Conservation (phyloP, 352 stramenopile genomes). For the Thraustochytrium striatum region DNA sequence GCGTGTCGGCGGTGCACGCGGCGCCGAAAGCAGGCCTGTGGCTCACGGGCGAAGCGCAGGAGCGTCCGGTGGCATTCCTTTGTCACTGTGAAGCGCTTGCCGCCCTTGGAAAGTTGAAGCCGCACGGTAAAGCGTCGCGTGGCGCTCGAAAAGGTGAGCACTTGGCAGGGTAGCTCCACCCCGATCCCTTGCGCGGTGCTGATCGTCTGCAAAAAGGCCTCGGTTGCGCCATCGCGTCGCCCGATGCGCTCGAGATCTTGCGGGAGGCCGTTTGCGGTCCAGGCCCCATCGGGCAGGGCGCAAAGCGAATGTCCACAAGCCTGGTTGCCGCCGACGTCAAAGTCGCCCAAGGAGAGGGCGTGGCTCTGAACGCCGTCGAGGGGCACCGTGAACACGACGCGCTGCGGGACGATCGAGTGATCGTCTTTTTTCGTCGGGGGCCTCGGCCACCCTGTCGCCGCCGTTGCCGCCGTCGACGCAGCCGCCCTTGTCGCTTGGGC, state of each 20-base stretch:
- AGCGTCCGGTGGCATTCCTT: slow-evolving; percentile 27
- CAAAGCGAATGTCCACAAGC: background rate
- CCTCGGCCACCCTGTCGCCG: too few species aligned
- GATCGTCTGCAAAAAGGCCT: slow-evolving; percentile 35
- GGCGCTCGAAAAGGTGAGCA: background rate
- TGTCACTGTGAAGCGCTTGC: background rate
- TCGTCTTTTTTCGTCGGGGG: background rate
- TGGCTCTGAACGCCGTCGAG: background rate
- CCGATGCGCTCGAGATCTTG: background rate
- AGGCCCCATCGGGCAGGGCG: slow-evolving; percentile 9
- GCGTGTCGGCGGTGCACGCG: slow-evolving; percentile 1
- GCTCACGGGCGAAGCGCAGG: background rate
- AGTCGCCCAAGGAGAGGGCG: background rate
- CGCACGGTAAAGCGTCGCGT: background rate
- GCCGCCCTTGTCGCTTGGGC: too few species aligned
- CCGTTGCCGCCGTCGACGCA: too few species aligned
- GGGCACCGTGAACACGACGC: slow-evolving; percentile 3
- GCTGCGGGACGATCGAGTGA: background rate
- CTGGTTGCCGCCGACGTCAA: slow-evolving; percentile 28
- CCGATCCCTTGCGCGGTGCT: background rate
- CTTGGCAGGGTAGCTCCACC: slow-evolving; percentile 36
- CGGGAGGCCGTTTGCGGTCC: background rate
- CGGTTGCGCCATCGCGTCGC: background rate
- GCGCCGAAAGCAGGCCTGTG: background rate
- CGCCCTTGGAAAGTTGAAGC: background rate